Conservation (phyloP, 1,284 basidiomycete species). For the Testicularia cyperi region DNA sequence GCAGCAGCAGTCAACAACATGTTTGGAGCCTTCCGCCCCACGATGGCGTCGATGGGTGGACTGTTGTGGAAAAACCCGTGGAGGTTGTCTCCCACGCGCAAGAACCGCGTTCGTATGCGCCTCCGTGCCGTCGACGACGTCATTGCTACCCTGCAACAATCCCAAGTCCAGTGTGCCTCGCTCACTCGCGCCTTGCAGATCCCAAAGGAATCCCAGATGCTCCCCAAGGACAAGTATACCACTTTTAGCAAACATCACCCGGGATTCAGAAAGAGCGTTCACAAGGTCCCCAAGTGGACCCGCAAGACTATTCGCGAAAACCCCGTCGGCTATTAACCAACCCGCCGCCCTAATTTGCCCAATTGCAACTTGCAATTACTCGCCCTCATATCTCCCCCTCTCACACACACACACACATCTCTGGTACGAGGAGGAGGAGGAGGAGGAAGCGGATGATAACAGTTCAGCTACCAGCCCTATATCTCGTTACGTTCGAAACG, state of each 20-base stretch:
- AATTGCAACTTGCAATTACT: neutral
- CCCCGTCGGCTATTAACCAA: conserved; percentile 26
- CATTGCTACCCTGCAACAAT: conserved; percentile 79
- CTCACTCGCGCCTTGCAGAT: conserved; percentile 75
- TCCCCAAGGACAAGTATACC: conserved; percentile 89
- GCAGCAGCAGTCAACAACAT: conserved; percentile 10
- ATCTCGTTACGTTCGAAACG: too few species aligned
- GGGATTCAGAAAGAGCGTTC: conserved; percentile 84
- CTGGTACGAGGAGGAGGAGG: too few species aligned
- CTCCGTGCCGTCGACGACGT: conserved; percentile 90
- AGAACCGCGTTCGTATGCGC: conserved; percentile 82
- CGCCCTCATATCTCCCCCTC: neutral
- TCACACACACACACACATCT: too few species aligned
- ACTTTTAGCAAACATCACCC: conserved; percentile 70
- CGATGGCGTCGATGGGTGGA: conserved; percentile 70
- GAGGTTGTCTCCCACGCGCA: conserved; percentile 85
- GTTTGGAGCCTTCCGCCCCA: conserved; percentile 68
- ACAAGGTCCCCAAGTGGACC: conserved; percentile 67
- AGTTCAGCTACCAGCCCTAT: too few species aligned
- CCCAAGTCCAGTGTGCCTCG: conserved; percentile 74
- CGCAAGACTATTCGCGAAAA: conserved; percentile 34
- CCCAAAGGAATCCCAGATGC: conserved; percentile 86
- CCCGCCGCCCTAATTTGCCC: too few species aligned
- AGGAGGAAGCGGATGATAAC: too few species aligned
- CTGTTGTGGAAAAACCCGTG: conserved; percentile 91